These are phyloP conservation scores for Mycena leptocephala DNA, from an alignment of 768 basidiomycete species.

Conservation along the genomic window DNA sequence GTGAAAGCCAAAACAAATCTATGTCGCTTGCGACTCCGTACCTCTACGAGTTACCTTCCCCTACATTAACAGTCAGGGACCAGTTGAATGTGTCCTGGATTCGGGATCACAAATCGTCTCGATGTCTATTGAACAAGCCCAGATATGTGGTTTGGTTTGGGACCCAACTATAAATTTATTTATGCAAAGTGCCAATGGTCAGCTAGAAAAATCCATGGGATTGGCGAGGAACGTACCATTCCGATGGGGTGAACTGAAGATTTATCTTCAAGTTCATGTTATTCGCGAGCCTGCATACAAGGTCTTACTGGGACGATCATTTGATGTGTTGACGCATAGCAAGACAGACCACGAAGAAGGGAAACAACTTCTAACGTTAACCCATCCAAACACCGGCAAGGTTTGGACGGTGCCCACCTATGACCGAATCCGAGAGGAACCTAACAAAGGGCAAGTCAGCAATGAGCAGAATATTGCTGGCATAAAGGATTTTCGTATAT, in stretches of 20 bases:
- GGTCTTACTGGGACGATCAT: slow-evolving; percentile 48
- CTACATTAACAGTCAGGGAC: slow-evolving; percentile 29
- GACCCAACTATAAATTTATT: slow-evolving; percentile 38
- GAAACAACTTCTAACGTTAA: slow-evolving; percentile 40
- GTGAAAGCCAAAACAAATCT: not conserved
- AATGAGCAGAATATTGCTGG: not conserved
- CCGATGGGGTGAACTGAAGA: slow-evolving; percentile 35
- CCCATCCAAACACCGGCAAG: slow-evolving; percentile 42
- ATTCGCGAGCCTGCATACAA: slow-evolving; percentile 43
- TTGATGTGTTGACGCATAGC: slow-evolving; percentile 45
- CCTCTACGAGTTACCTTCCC: slow-evolving; percentile 15
- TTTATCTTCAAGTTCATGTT: slow-evolving; percentile 49
- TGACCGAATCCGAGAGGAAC: slow-evolving; percentile 3
- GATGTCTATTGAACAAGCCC: slow-evolving; percentile 38
- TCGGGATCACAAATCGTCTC: slow-evolving; percentile 45
- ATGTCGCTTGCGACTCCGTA: slow-evolving; percentile 13
- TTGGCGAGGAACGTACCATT: slow-evolving; percentile 36
- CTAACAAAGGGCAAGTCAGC: slow-evolving; percentile 5
- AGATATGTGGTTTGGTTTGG: slow-evolving; percentile 29
- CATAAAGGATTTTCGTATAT: slow-evolving; percentile 10
- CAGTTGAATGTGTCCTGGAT: slow-evolving; percentile 42
- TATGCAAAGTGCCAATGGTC: slow-evolving; percentile 47
- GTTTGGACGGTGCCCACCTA: slow-evolving; percentile 22
- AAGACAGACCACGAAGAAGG: slow-evolving; percentile 37
- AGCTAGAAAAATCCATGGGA: slow-evolving; percentile 30